Conservation (phyloP, 805 yeast genomes). For the Candida pseudoglaebosa region DNA sequence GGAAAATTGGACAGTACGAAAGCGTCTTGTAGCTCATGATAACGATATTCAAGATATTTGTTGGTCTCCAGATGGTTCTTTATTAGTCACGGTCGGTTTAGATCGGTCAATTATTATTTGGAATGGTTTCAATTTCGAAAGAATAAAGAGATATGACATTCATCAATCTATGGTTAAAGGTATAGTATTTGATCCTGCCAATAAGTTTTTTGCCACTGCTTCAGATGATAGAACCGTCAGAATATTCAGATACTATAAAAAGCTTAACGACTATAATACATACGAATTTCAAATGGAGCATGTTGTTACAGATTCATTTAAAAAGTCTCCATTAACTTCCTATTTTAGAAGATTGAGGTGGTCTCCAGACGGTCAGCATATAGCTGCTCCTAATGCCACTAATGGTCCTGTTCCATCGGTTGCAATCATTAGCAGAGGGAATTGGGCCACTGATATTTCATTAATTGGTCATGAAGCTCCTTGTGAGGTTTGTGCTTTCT, state of each 20-base stretch:
- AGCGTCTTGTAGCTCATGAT: constrained; percentile 92
- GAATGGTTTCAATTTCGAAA: constrained; percentile 90
- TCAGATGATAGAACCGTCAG: constrained; percentile 93
- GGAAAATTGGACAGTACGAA: constrained; percentile 94
- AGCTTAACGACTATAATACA: constrained; percentile 50
- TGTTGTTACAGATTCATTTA: constrained; percentile 78
- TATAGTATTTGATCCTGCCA: constrained; percentile 96
- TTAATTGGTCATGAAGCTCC: constrained; percentile 83
- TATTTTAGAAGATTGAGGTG: constrained; percentile 84
- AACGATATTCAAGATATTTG: constrained; percentile 97
- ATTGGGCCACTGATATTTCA: constrained; percentile 72
- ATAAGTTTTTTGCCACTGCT: constrained; percentile 94
- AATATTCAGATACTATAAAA: constrained; percentile 77
- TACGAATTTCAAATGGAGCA: constrained; percentile 84
- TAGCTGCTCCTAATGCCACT: constrained; percentile 82
- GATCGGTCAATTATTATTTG: constrained; percentile 91
- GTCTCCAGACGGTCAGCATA: constrained; percentile 88
- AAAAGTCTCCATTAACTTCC: constrained; percentile 84
- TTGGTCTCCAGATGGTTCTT: constrained; percentile 94
- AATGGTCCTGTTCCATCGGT: constrained; percentile 79
- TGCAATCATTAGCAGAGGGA: constrained; percentile 70
- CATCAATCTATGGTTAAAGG: constrained; percentile 97
- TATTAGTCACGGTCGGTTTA: constrained; percentile 89
- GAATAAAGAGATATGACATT: constrained; percentile 81
- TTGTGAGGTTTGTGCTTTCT: constrained; percentile 73